Base-by-base conservation (phyloP, 176 grass and related monocot species). In the Zizania latifolia region DNA sequence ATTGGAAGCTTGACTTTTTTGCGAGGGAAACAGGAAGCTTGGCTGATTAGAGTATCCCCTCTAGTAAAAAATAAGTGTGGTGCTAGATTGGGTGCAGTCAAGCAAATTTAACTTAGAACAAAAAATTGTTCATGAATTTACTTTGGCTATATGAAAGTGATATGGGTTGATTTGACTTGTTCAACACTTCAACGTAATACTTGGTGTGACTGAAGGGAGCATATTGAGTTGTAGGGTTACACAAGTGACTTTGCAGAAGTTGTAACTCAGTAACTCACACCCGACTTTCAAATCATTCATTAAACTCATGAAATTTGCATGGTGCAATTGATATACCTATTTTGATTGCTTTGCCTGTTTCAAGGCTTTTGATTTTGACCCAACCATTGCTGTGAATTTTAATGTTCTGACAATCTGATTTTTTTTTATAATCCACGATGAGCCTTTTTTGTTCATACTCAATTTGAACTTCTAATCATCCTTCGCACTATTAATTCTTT, bases 21-120 rank as follows among this genome's bases (percentile, higher is more conserved):
- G n/a, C n/a, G n/a, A n/a, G n/a, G n/a, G n/a, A n/a, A n/a, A 83
- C 68, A 62, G 62, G 51, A 79, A 62, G 21, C 8, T 22, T 35
- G 37, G 8, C 9, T 10, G 34, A 39, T 75, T 53, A 22, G 48
- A n/a, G 19, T 8, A n/a, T 6, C n/a, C 5, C 7, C n/a, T 21
- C 19, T 53, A 53, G 48, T 53, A 9, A 53, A n/a, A 53, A 53
- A 53, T 53, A 53, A 53, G 9, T 51, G 46, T 8, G n/a, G 48
- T 53, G 19, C 48, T 53, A 53, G 5, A 22, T 51, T 51, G n/a
- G n/a, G 48, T 53, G n/a, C n/a, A 22, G 48, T 0, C 19, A 8
- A 53, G 22, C 8, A 22, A 22, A 48, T 48, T 19, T 19, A 48
- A 1, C 19, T 16, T 19, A 19, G 5, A 48, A 19, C 4, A 17